phyloP scores from a whole-genome alignment of 495 filamentous ascomycete genomes.

The Neurospora africana region DNA sequence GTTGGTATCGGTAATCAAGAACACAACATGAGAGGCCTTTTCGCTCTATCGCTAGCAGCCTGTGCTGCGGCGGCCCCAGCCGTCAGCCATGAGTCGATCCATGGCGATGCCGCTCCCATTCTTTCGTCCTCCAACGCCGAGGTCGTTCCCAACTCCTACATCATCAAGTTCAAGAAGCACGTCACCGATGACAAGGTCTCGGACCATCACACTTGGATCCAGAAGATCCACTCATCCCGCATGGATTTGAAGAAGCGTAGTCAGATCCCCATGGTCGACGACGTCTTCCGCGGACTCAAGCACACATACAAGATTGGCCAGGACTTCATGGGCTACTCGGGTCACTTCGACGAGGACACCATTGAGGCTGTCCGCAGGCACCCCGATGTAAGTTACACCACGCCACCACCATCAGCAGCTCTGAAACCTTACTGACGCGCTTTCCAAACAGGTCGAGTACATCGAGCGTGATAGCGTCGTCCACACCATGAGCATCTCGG shows the following conservation, averaged over 20 bases:
- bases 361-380: conserved; percentile 92
- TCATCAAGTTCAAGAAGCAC: conserved; percentile 97
- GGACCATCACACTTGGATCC: conserved; percentile 84
- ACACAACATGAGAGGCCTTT: conserved; percentile 61
- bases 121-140: conserved; percentile 67
- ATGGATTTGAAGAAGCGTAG: conserved; percentile 84
- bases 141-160: conserved; percentile 81
- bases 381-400: conserved; percentile 74
- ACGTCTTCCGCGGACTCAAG: conserved; percentile 76
- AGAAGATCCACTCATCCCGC: conserved; percentile 63
- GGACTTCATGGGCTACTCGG: conserved; percentile 79
- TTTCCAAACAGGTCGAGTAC: conserved; percentile 69
- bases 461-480: conserved; percentile 92
- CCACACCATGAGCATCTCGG: conserved; percentile 50
- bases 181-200: conserved; percentile 55
- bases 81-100: conserved; percentile 63
- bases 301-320: conserved; percentile 89
- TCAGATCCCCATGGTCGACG: conserved; percentile 58
- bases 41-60: conserved; percentile 56
- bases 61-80: conserved; percentile 66
- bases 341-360: conserved; percentile 86
- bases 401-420: not conserved
- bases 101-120: conserved; percentile 79
- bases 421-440: conserved; percentile 5
- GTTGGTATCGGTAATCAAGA: conserved; percentile 2